Evolutionary conservation across 2,329 filamentous ascomycete species (phyloP), one percentile per base, ranked within the genome.

Genomic region (Colletotrichum sp.): DNA sequence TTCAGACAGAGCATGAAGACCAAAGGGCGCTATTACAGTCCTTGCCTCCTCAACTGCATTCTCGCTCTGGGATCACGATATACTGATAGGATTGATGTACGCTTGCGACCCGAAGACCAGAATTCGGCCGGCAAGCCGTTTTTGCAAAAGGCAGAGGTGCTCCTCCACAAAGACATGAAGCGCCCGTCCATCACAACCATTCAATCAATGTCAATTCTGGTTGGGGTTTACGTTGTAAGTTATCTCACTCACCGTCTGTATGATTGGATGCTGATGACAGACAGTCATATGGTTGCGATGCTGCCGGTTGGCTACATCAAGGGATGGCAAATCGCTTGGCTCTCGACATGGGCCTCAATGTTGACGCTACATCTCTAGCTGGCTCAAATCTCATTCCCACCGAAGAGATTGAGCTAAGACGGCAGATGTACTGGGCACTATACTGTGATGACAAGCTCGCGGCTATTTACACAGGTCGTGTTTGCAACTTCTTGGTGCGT

Each of bases 281-380:
- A 6, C 18, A 85, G 83, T 81, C 83, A 7, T 81, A 81, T 13
- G 84, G 84, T 4, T 80, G 80, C 6, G 84, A 85, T 76, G 83
- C 84, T 5, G 80, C 82, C 2, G 82, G 83, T 3, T 85, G 83
- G 83, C 80, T 85, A 10, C 80, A 84, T 57, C 81, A 84, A n/a
- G 84, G 84, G 2, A 85, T 85, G 81, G 84, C 84, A 1, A 82
- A 78, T 64, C 80, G 83, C 5, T 71, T 86, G 15, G 81, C 80
- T 12, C 79, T 85, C 0, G 84, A 86, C 34, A 84, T 86, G 83
- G 84, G 84, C 1, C 76, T 86, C 0, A 85, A 86, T 32, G 77
- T 85, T 15, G 84, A 86, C 32, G 79, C 81, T 2, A 77, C 79
- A 1, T 79, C 79, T 13, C 74, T 84, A 7, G 77, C 78, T 15